Evolutionary conservation across 2,329 filamentous ascomycete genomes (phyloP).

Genomic region (Pseudocercospora crystallina): DNA sequence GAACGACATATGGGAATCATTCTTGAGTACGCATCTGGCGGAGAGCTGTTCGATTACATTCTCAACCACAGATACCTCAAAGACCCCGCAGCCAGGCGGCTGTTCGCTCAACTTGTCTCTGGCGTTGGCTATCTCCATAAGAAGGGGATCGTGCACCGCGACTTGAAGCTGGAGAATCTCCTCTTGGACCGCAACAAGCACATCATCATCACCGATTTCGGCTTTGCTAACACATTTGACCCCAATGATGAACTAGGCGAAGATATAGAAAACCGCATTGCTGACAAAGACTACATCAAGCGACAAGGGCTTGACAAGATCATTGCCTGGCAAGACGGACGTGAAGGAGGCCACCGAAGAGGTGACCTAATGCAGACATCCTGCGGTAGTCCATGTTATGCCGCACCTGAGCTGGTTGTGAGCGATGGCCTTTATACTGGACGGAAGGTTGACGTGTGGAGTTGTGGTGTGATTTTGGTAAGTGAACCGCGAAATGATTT

Average conservation of each 20-base stretch:
- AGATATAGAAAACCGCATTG: constrained; percentile 83
- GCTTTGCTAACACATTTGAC: constrained; percentile 97
- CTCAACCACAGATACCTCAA: constrained; percentile 95
- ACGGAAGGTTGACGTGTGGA: constrained; percentile 98
- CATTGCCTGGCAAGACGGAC: constrained; percentile 61
- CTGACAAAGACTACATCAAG: constrained; percentile 86
- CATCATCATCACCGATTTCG: constrained; percentile 99
- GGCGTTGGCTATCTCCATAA: constrained; percentile 97
- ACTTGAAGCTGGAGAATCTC: constrained; percentile 94
- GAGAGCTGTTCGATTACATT: constrained; percentile 97
- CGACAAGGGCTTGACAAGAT: constrained; percentile 79
- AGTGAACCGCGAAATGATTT: constrained; percentile 39
- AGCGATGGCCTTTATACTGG: constrained; percentile 97
- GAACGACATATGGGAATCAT: constrained; percentile 97
- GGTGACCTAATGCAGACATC: constrained; percentile 99
- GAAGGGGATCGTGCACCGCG: constrained; percentile 96
- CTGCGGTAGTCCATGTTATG: constrained; percentile 96
- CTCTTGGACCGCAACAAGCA: constrained; percentile 94
- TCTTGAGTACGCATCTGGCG: constrained; percentile 94
- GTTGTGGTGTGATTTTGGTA: constrained; percentile 96
- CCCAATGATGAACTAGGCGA: constrained; percentile 82
- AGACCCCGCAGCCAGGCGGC: constrained; percentile 80
- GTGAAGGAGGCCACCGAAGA: constrained; percentile 56
- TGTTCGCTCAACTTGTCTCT: constrained; percentile 94
- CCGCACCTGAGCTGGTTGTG: constrained; percentile 92